phyloP scores from a whole-genome alignment of 495 filamentous ascomycete genomes.

The Clohesyomyces aquaticus region DNA sequence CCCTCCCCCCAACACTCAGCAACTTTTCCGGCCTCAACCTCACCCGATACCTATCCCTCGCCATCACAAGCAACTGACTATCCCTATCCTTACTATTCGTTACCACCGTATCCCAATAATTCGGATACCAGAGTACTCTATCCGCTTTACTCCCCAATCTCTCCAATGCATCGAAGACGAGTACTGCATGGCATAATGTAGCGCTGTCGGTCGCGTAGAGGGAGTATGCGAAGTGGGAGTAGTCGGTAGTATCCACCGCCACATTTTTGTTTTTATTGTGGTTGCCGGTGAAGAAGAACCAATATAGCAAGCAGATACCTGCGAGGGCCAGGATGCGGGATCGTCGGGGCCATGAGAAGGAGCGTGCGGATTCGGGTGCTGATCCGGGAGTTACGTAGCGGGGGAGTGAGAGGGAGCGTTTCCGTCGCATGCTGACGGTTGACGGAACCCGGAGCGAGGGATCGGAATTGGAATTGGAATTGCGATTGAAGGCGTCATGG shows the following conservation, averaged over 20 bases:
- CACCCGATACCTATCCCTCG: constrained; percentile 43
- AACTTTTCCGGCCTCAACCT: constrained; percentile 43
- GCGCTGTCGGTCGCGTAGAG: constrained; percentile 48
- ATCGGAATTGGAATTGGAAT: too few species aligned
- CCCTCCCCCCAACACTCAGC: constrained; percentile 38
- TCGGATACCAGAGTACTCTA: constrained; percentile 45
- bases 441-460: too few species aligned
- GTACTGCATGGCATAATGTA: constrained; percentile 46
- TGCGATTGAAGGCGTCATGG: constrained; percentile 19
- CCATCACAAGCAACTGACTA: constrained; percentile 43
- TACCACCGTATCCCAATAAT: constrained; percentile 42
- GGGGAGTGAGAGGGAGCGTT: constrained; percentile 35
- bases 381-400: constrained; percentile 17
- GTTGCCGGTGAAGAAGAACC: constrained; percentile 12
- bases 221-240: constrained; percentile 45
- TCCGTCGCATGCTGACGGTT: constrained; percentile 37
- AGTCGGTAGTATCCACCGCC: constrained; percentile 37
- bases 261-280: neutral
- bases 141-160: constrained; percentile 44
- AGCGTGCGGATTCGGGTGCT: neutral
- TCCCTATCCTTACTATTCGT: constrained; percentile 32
- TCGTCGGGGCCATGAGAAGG: constrained; percentile 36
- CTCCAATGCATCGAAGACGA: constrained; percentile 47
- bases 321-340: constrained; percentile 18
- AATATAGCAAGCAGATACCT: constrained; percentile 28